A percentile compares a stretch with the other conserved stretches of the same genome.
Conservation (phyloP, 2,329 filamentous ascomycete species). For the Keithomyces neogunnii region DNA sequence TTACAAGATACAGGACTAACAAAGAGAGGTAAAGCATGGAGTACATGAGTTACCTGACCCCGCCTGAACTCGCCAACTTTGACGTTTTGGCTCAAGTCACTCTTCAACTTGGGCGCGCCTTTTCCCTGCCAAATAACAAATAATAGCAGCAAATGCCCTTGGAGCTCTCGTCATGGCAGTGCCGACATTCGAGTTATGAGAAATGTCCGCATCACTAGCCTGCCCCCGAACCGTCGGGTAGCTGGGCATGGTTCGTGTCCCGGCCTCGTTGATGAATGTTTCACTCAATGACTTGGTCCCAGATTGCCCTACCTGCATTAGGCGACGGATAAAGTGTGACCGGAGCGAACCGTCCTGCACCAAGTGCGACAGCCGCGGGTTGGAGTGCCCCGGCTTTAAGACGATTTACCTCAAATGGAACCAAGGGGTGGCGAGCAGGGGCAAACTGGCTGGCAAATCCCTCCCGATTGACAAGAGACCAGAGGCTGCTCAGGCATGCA, state of each 20-base stretch:
- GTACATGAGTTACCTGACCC: no score
- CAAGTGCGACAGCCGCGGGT: slow-evolving; percentile 12
- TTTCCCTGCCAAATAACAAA: no score
- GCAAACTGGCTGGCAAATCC: slow-evolving; percentile 10
- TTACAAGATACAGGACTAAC: no score
- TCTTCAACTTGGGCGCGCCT: no score
- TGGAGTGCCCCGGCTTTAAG: slow-evolving; percentile 12
- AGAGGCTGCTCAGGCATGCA: neutral
- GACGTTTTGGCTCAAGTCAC: no score
- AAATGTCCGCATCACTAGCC: slow-evolving; percentile 12
- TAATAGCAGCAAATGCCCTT: neutral
- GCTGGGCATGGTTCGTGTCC: slow-evolving; percentile 9
- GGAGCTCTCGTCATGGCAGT: neutral
- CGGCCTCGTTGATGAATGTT: neutral
- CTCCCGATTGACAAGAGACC: slow-evolving; percentile 3
- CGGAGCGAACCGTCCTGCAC: slow-evolving; percentile 11
- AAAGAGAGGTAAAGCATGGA: no score
- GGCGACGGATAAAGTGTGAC: slow-evolving; percentile 14
- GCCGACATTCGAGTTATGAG: neutral
- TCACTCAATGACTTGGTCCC: neutral
- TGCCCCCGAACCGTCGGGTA: slow-evolving; percentile 9
- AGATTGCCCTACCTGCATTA: slow-evolving; percentile 13
- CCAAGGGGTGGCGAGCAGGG: slow-evolving; percentile 14
- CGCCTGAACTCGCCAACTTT: no score
- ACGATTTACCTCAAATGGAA: slow-evolving; percentile 11